Evolutionary conservation across 208 protist species (phyloP).

Genomic region (Leptomonas seymouri): DNA sequence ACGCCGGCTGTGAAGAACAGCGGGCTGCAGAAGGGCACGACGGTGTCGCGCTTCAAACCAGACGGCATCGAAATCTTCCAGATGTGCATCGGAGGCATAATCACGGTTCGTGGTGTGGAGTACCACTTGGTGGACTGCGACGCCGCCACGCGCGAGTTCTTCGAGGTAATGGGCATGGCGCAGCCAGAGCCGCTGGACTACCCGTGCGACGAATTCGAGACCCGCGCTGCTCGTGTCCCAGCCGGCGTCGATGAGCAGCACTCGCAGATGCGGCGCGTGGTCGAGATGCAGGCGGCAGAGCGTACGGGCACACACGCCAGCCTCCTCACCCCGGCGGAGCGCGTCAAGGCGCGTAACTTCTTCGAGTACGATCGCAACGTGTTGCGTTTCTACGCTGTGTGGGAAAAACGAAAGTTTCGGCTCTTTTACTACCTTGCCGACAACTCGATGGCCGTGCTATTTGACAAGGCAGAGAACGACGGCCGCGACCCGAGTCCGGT

Average conservation of each 20-base stretch:
- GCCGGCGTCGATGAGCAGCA: conserved; percentile 65
- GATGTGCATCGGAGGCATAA: conserved; percentile 80
- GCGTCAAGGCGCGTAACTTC: conserved; percentile 80
- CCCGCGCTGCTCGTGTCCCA: conserved; percentile 21
- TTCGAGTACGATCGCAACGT: conserved; percentile 95
- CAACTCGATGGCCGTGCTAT: conserved; percentile 93
- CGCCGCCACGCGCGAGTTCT: conserved; percentile 94
- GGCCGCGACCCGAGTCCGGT: conserved; percentile 94
- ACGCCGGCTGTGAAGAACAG: conserved; percentile 90
- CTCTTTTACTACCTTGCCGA: conserved; percentile 97
- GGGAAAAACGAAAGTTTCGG: conserved; percentile 93
- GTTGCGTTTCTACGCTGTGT: conserved; percentile 95
- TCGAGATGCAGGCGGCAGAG: conserved; percentile 78
- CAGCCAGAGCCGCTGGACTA: conserved; percentile 71
- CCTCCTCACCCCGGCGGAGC: conserved; percentile 83
- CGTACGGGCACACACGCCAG: conserved; percentile 72
- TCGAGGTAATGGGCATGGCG: conserved; percentile 76
- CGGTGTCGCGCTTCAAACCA: conserved; percentile 85
- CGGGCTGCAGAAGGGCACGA: conserved; percentile 91
- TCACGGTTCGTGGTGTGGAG: conserved; percentile 85
- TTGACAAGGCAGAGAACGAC: conserved; percentile 90
- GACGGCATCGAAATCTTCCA: conserved; percentile 73
- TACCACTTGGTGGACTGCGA: conserved; percentile 96
- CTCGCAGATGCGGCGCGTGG: conserved; percentile 77
- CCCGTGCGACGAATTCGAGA: conserved; percentile 85